Evolutionary conservation across 2,329 filamentous ascomycete species (phyloP), one percentile per base, ranked within the genome.

Genomic region (Periconia sp.): DNA sequence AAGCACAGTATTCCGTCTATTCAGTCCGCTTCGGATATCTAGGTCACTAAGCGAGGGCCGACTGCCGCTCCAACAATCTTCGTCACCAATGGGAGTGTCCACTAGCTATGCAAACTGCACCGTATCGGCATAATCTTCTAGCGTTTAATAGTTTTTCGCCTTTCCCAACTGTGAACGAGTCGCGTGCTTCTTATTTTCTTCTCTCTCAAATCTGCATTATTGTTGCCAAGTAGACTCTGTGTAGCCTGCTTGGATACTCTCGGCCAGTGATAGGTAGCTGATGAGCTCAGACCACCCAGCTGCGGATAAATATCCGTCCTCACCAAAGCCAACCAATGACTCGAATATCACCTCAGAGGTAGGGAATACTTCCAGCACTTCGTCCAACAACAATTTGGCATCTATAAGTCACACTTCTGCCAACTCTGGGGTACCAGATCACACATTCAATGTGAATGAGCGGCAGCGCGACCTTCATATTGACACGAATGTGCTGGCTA

Each of bases 401-500:
- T n/a, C n/a, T n/a, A n/a, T n/a, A n/a, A n/a, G n/a, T n/a, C n/a
- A n/a, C n/a, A n/a, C n/a, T n/a, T n/a, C n/a, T n/a, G n/a, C n/a
- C n/a, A n/a, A n/a, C n/a, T n/a, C n/a, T n/a, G n/a, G n/a, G n/a
- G n/a, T n/a, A n/a, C n/a, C n/a, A n/a, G n/a, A n/a, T n/a, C n/a
- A n/a, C n/a, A n/a, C n/a, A n/a, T n/a, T n/a, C n/a, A n/a, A n/a
- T n/a, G n/a, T n/a, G n/a, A 15, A 40, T 45, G 35, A 31, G 23
- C 29, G 26, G 9, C 31, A 17, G n/a, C 31, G n/a, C 13, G 22
- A 28, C 17, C 32, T 46, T 21, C 22, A n/a, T 7, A 40, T 66
- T 41, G 36, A 61, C 9, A 64, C 59, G 2, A 57, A 54, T 15
- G 13, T 54, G 3, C 48, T 47, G 40, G 36, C 53, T 10, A 55